A percentile compares a stretch with the other conserved stretches of the same genome.
Evolutionary conservation across 441 rosid genomes (phyloP).

Genomic region (Geranium incanum): DNA sequence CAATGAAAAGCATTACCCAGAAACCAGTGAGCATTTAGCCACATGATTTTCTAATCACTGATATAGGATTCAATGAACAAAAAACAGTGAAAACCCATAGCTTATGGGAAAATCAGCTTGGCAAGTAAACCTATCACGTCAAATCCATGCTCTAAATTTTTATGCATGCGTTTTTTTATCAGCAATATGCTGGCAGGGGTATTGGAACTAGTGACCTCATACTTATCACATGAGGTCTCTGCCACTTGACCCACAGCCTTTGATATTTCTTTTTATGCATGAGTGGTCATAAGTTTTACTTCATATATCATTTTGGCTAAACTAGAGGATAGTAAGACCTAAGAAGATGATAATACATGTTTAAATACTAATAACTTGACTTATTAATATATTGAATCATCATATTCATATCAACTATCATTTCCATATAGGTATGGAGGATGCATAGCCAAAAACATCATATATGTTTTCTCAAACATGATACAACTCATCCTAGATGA

Average conservation of each 20-base stretch:
- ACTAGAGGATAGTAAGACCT: not conserved
- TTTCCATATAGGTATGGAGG: not conserved
- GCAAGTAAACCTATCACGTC: not conserved
- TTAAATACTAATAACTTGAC: not conserved
- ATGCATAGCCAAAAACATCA: not conserved
- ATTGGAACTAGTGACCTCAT: no score
- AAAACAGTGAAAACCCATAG: conserved; percentile 4
- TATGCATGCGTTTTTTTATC: not conserved
- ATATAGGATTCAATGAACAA: not conserved
- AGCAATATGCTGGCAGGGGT: no score
- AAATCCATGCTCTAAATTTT: not conserved
- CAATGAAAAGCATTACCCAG: conserved; percentile 21
- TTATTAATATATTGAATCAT: not conserved
- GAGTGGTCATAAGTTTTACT: no score
- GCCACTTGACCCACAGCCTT: no score
- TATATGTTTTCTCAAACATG: not conserved
- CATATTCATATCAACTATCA: conserved; percentile 1
- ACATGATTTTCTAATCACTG: not conserved
- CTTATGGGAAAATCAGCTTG: not conserved
- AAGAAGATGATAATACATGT: not conserved
- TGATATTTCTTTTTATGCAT: no score
- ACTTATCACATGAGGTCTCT: no score
- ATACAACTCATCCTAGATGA: not conserved
- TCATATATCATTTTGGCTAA: not conserved
- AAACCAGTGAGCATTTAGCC: conserved; percentile 13